Conservation (phyloP, 2,329 filamentous ascomycete species). For the Fusarium dimerum region DNA sequence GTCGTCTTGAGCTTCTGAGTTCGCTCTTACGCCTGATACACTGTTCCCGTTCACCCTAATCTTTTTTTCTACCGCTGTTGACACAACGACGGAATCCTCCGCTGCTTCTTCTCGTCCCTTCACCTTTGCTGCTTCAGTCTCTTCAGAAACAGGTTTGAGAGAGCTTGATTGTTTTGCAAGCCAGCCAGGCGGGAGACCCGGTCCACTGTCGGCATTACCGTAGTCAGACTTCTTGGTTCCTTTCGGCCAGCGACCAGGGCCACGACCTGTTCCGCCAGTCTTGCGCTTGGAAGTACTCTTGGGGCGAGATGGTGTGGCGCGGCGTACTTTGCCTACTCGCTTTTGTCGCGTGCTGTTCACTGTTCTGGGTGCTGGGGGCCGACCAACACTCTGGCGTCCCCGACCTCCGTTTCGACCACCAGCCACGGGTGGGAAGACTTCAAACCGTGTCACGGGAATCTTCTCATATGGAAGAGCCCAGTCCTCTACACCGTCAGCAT, state of each 20-base stretch:
- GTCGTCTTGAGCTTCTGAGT: conserved; percentile 13
- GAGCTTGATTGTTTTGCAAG: conserved; percentile 31
- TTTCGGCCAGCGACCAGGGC: conserved; percentile 67
- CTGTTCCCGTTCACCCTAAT: conserved; percentile 19
- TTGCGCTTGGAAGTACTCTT: conserved; percentile 46
- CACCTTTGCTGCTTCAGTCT: conserved; percentile 12
- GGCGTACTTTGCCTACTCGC: conserved; percentile 34
- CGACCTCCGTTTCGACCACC: conserved; percentile 50
- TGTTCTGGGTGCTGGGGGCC: conserved; percentile 40
- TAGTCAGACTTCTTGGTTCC: conserved; percentile 70
- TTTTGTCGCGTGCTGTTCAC: conserved; percentile 41
- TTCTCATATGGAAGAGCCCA: conserved; percentile 53
- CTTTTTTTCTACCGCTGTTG: conserved; percentile 21
- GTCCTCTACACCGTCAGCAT: conserved; percentile 30
- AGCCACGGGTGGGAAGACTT: conserved; percentile 71
- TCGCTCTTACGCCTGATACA: conserved; percentile 14
- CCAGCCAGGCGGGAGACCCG: conserved; percentile 63
- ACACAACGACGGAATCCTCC: conserved; percentile 37
- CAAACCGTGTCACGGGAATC: conserved; percentile 72
- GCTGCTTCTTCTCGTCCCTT: conserved; percentile 23
- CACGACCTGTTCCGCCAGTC: conserved; percentile 63
- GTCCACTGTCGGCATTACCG: conserved; percentile 65
- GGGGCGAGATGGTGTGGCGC: conserved; percentile 37
- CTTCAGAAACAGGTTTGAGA: conserved; percentile 16
- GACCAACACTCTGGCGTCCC: conserved; percentile 42